These are phyloP conservation scores for Komagataella ulmi DNA, from an alignment of 805 yeast species.

Conservation along the genomic window DNA sequence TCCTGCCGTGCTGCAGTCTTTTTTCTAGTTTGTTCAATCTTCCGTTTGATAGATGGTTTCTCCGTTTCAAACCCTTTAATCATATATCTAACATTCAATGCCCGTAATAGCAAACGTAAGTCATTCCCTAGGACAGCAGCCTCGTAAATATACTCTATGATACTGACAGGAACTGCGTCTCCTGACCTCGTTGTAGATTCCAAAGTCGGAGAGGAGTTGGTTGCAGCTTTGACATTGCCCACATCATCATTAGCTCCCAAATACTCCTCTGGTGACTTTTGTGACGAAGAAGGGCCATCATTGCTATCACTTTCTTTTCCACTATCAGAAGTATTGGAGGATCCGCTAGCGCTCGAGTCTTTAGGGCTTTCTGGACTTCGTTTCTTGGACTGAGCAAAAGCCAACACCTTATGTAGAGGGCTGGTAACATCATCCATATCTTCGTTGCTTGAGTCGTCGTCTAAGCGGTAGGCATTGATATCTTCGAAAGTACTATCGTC, in stretches of 20 bases:
- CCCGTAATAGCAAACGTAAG: constrained; percentile 45
- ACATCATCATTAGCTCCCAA: constrained; percentile 6
- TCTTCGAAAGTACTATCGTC: constrained; percentile 8
- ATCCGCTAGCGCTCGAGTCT: neutral
- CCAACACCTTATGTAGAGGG: neutral
- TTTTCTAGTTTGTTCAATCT: neutral
- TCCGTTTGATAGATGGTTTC: constrained; percentile 6
- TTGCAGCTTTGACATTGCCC: constrained; percentile 1
- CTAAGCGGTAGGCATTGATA: constrained; percentile 9
- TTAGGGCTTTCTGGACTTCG: neutral
- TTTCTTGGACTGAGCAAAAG: neutral
- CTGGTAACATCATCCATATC: constrained; percentile 4
- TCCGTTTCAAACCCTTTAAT: constrained; percentile 21
- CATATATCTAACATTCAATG: constrained; percentile 41
- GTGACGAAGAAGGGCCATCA: neutral
- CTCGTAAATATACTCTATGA: constrained; percentile 49
- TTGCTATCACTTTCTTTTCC: neutral
- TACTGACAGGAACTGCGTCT: constrained; percentile 40
- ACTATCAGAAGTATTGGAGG: neutral
- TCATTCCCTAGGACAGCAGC: constrained; percentile 50
- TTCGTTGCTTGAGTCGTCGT: constrained; percentile 15
- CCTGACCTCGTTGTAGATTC: neutral
- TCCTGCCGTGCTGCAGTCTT: neutral
- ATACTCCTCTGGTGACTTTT: neutral
- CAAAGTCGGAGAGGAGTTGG: neutral